Evolutionary conservation across 495 filamentous ascomycete species (phyloP).

Genomic region (Extremus antarcticus): DNA sequence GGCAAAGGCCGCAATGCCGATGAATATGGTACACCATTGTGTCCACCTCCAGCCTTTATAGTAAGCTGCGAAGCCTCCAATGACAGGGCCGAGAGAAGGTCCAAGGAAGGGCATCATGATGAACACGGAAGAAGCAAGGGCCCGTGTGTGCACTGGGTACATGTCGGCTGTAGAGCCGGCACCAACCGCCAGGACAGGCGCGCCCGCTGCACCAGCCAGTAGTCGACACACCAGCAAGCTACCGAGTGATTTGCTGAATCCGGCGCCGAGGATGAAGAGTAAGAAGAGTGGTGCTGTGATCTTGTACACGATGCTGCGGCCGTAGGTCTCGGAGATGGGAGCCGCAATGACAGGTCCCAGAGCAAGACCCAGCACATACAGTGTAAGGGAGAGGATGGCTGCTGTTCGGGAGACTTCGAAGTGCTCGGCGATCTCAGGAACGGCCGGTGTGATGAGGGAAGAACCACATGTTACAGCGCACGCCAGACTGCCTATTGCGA

Average conservation of each 20-base stretch:
- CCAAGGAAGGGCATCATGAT: slow-evolving; percentile 36
- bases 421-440: slow-evolving; percentile 18
- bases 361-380: slow-evolving; percentile 29
- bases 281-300: slow-evolving; percentile 38
- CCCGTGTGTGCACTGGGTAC: slow-evolving; percentile 36
- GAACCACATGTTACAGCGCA: slow-evolving; percentile 31
- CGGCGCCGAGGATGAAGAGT: slow-evolving; percentile 55
- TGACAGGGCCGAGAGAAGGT: slow-evolving; percentile 31
- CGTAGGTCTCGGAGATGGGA: slow-evolving; percentile 28
- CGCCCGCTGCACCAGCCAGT: slow-evolving; percentile 48
- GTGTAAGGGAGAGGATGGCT: slow-evolving; percentile 23
- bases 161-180: slow-evolving; percentile 46
- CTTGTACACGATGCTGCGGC: slow-evolving; percentile 27
- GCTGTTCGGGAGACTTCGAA: slow-evolving; percentile 27
- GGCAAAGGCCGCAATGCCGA: slow-evolving; percentile 25
- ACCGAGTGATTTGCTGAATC: slow-evolving; percentile 44
- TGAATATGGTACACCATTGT: slow-evolving; percentile 30
- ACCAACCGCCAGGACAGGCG: slow-evolving; percentile 45
- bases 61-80: slow-evolving; percentile 35
- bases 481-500: slow-evolving; percentile 15
- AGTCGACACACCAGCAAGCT: slow-evolving; percentile 48
- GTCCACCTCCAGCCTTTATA: slow-evolving; percentile 32
- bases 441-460: slow-evolving; percentile 41
- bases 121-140: slow-evolving; percentile 37
- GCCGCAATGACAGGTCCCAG: slow-evolving; percentile 29